phyloP scores from a whole-genome alignment of 1,284 basidiomycete genomes.

The Ustilago sp. region DNA sequence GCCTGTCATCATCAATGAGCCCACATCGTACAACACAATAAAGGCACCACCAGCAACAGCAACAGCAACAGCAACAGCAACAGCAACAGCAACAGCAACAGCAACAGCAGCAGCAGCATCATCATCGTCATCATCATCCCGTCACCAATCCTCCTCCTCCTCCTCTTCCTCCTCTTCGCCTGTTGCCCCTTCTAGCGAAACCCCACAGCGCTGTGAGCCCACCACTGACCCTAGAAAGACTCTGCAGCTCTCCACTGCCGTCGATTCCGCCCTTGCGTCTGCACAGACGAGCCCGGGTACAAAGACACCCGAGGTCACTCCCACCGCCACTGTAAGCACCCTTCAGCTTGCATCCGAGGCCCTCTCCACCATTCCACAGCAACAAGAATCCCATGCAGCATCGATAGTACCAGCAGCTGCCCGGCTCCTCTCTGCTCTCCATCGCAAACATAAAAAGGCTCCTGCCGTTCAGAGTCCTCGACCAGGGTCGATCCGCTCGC shows the following conservation, averaged over 20 bases:
- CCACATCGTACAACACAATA: background rate
- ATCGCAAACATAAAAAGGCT: slow-evolving; percentile 33
- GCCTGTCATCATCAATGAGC: slow-evolving; percentile 3
- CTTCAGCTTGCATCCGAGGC: slow-evolving; percentile 37
- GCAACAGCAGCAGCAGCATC: background rate
- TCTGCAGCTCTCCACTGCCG: slow-evolving; percentile 12
- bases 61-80: background rate
- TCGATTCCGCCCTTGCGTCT: slow-evolving; percentile 17
- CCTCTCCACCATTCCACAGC: slow-evolving; percentile 27
- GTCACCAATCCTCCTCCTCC: background rate
- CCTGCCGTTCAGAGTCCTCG: slow-evolving; percentile 42
- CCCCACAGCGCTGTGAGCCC: background rate
- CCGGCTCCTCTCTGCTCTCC: slow-evolving; percentile 24
- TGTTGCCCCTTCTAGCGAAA: background rate
- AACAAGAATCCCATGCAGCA: background rate
- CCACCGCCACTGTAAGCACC: slow-evolving; percentile 31
- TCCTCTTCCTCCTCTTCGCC: background rate
- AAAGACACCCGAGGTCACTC: slow-evolving; percentile 23
- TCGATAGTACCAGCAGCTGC: slow-evolving; percentile 27
- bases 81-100: background rate
- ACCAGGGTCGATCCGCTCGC: slow-evolving; percentile 30
- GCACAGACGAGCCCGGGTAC: slow-evolving; percentile 20
- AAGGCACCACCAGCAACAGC: background rate
- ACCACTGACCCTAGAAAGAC: slow-evolving; percentile 1
- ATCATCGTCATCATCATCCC: background rate